Base-by-base conservation (phyloP, 192 early-diverging fungal species). In the Geosiphon pyriformis region DNA sequence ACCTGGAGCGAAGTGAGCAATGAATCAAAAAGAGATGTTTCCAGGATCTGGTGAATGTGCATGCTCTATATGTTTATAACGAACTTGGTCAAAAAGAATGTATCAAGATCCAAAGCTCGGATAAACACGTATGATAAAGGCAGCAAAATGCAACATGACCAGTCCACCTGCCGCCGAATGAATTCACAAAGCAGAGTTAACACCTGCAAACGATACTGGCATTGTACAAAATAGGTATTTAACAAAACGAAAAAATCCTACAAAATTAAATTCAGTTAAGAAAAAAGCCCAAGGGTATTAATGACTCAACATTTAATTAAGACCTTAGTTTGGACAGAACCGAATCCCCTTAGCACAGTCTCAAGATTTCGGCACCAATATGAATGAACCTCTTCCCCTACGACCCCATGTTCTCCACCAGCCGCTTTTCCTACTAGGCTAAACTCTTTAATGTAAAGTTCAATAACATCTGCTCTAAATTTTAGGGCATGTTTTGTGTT, bases 321-420 rank as follows among this genome's bases (percentile, higher is more conserved):
- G 48, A 63, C 61, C 61, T 63, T 63, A 7, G 61, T 63, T 50
- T 51, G 29, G n/a, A 63, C 61, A 50, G 26, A 20, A 30, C 61
- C 61, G 51, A 49, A 63, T 51, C 37, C 48, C 4, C 42, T 63
- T 4, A 63, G 31, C 33, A 63, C n/a, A 51, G 23, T 63, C 22
- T 63, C 48, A 15, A 63, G 32, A 51, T 63, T 63, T 6, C 47
- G 46, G 31, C 27, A 63, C 61, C 61, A 63, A 17, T 50, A 63
- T 49, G 47, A 30, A 15, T 51, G 46, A 22, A 25, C 22, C 17
- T 63, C 32, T 63, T 63, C 61, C n/a, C 61, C 49, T 18, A 51
- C 22, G 1, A 23, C 48, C 23, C 61, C 61, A 30, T 63, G 3
- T 4, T 50, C 61, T 8, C 22, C 47, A 22, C 61, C 61, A 49